Percentiles rank a stretch among this genome's conserved stretches.
These are phyloP conservation scores for Pythium grandisporangium DNA, from an alignment of 352 stramenopile genomes.

Conservation along the genomic window DNA sequence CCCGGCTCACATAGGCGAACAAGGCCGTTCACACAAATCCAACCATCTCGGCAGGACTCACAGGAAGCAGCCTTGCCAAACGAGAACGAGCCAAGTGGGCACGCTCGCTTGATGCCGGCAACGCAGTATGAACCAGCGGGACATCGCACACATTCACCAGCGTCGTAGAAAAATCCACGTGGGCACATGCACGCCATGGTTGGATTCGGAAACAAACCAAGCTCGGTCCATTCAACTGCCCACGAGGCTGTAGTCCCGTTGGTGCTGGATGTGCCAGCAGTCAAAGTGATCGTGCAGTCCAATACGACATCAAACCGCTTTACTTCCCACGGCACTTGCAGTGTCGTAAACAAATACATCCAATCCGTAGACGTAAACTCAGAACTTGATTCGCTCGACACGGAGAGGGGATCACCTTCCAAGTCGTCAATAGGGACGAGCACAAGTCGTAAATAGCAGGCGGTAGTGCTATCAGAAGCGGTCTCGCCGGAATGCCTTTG, in stretches of 20 bases:
- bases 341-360: slow-evolving; percentile 3
- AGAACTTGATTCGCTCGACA: too few relatives aligned
- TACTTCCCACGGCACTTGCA: slow-evolving; percentile 25
- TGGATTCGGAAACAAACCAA: slow-evolving; percentile 47
- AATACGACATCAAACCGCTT: slow-evolving; percentile 19
- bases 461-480: not conserved
- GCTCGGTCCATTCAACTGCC: slow-evolving; percentile 34
- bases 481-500: not conserved
- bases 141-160: slow-evolving; percentile 31
- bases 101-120: slow-evolving; percentile 39
- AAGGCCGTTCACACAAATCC: slow-evolving; percentile 49
- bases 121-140: slow-evolving; percentile 48
- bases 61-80: slow-evolving; percentile 45
- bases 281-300: slow-evolving; percentile 42
- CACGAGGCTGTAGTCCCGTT: slow-evolving; percentile 3
- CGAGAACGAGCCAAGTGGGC: slow-evolving; percentile 36
- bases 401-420: too few relatives aligned
- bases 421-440: not conserved
- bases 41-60: slow-evolving; percentile 43
- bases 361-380: too few relatives aligned
- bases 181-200: slow-evolving; percentile 40
- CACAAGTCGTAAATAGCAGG: not conserved
- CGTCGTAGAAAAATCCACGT: slow-evolving; percentile 42
- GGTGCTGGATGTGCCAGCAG: too few relatives aligned
- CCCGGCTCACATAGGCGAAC: slow-evolving; percentile 39